Percentiles rank a stretch among this genome's conserved stretches.
phyloP scores from a whole-genome alignment of 225 moss, liverwort and hornwort genomes.

The Anthoceros angustus region DNA sequence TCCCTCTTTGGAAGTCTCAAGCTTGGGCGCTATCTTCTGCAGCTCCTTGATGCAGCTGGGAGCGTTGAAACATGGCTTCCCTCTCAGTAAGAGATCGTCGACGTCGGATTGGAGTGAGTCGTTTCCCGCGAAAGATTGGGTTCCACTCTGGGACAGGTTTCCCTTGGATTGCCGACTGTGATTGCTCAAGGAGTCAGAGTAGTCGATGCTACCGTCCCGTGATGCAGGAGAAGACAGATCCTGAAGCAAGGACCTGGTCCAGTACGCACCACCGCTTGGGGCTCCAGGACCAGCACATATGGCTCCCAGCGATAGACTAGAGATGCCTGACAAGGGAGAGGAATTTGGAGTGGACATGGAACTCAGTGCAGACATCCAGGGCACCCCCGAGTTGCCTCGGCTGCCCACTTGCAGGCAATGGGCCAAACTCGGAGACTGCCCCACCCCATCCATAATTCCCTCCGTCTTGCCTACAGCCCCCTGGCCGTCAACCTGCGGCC shows the following conservation, averaged over 20 bases:
- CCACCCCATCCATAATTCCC: background rate
- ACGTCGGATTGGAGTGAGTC: no score
- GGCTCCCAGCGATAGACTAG: background rate
- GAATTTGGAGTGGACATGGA: background rate
- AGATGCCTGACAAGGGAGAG: background rate
- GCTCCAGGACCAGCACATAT: background rate
- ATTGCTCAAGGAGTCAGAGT: background rate
- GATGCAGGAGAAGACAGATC: constrained; percentile 1
- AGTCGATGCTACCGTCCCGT: background rate
- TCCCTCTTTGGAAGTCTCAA: background rate
- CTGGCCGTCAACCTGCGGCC: background rate
- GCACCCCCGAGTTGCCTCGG: background rate
- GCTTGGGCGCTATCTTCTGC: no score
- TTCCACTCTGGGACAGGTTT: background rate
- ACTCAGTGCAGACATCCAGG: background rate
- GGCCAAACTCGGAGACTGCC: background rate
- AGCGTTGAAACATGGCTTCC: no score
- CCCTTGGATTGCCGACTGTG: background rate
- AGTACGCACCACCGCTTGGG: background rate
- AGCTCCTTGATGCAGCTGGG: no score
- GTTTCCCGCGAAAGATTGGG: background rate
- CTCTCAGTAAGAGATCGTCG: no score
- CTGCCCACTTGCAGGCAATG: background rate
- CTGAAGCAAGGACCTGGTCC: background rate
- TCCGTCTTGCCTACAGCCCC: background rate